A percentile compares a stretch with the other conserved stretches of the same genome.
Evolutionary conservation across 176 grass and related monocot genomes (phyloP).

Genomic region (Typha latifolia): DNA sequence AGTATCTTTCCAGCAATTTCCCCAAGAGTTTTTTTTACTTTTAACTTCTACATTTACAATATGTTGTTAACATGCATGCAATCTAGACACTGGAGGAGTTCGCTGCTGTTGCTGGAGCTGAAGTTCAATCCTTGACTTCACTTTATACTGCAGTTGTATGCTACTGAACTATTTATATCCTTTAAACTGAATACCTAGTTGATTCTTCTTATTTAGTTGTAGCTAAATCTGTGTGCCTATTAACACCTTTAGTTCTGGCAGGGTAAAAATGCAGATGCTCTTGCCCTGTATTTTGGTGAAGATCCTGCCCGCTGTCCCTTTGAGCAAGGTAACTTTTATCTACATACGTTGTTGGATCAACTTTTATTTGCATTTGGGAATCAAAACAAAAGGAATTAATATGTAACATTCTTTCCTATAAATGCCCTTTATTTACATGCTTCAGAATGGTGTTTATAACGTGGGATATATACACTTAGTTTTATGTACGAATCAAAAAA

Average conservation of each 20-base stretch:
- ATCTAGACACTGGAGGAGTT: conserved; percentile 91
- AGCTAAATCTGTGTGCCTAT: neutral
- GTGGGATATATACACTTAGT: neutral
- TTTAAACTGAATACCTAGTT: conserved; percentile 13
- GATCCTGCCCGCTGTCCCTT: conserved; percentile 81
- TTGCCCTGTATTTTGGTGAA: conserved; percentile 88
- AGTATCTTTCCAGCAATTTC: neutral
- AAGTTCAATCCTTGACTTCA: conserved; percentile 62
- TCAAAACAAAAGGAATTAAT: neutral
- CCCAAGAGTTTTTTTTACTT: neutral
- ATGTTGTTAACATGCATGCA: conserved; percentile 9
- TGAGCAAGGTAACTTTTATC: conserved; percentile 70
- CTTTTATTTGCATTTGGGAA: neutral
- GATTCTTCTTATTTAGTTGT: conserved; percentile 17
- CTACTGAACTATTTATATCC: conserved; percentile 16
- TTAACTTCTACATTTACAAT: neutral
- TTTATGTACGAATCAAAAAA: too few species aligned
- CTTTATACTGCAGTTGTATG: conserved; percentile 80
- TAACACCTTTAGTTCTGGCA: conserved; percentile 36
- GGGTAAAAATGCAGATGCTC: conserved; percentile 76
- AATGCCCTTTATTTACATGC: too few species aligned
- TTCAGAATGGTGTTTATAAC: neutral
- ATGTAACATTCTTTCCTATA: neutral
- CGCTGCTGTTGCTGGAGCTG: conserved; percentile 55
- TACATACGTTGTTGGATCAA: neutral